These are phyloP conservation scores for Hypoxylon sp. DNA, from an alignment of 2,329 filamentous ascomycete species.

Conservation along the genomic window DNA sequence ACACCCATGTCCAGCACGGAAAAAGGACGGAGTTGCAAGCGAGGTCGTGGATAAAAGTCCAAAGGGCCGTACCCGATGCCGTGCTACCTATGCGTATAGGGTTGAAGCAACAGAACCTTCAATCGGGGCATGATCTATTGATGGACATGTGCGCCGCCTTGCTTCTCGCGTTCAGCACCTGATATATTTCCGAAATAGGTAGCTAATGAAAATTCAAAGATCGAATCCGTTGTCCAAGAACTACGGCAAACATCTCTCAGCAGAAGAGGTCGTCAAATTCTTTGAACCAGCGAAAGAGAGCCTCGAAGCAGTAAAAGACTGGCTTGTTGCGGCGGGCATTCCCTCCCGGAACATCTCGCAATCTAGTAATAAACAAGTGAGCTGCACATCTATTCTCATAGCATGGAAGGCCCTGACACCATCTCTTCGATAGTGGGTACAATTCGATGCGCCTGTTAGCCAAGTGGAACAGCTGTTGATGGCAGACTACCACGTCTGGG, in stretches of 20 bases:
- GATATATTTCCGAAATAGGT: constrained; percentile 6
- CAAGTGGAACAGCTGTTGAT: constrained; percentile 57
- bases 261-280: constrained; percentile 54
- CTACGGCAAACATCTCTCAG: constrained; percentile 57
- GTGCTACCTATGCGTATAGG: constrained; percentile 48
- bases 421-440: constrained; percentile 54
- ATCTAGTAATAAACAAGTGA: constrained; percentile 48
- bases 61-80: constrained; percentile 42
- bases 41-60: constrained; percentile 42
- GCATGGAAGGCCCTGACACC: not conserved
- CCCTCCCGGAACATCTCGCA: constrained; percentile 50
- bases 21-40: constrained; percentile 41
- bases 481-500: constrained; percentile 57
- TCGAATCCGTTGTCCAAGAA: constrained; percentile 53
- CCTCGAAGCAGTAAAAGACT: constrained; percentile 54
- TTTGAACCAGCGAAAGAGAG: constrained; percentile 54
- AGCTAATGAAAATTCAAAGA: constrained; percentile 43
- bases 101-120: constrained; percentile 46
- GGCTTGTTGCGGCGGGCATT: constrained; percentile 54
- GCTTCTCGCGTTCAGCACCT: not conserved
- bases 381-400: not conserved
- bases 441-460: constrained; percentile 56
- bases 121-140: constrained; percentile 45
- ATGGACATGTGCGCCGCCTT: constrained; percentile 48
- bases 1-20: constrained; percentile 46